Conservation (phyloP, 2,329 filamentous ascomycete species). For the Colletotrichum lindemuthianum region DNA sequence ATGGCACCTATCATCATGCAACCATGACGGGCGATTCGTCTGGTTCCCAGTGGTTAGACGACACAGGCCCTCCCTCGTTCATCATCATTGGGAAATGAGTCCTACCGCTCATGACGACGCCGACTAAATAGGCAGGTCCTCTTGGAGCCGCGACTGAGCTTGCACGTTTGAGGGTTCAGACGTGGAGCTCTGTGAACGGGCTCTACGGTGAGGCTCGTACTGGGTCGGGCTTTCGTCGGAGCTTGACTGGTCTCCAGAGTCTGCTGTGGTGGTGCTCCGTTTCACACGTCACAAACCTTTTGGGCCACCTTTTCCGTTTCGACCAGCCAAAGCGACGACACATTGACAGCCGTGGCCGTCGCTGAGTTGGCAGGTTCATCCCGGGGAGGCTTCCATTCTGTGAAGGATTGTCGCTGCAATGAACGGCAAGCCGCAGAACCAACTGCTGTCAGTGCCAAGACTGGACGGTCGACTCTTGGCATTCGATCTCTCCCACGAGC, state of each 20-base stretch:
- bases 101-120: constrained; percentile 16
- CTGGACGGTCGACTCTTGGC: constrained; percentile 17
- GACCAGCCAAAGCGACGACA: constrained; percentile 24
- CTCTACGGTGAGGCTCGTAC: constrained; percentile 5
- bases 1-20: constrained; percentile 10
- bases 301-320: constrained; percentile 24
- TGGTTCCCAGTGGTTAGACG: constrained; percentile 1
- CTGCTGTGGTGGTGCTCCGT: constrained; percentile 15
- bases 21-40: constrained; percentile 11
- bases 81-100: background rate
- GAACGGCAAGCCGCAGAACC: background rate
- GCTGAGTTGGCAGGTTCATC: background rate
- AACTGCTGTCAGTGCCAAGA: constrained; percentile 11
- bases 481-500: constrained; percentile 12
- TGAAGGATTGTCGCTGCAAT: background rate
- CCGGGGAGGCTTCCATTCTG: background rate
- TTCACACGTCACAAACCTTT: constrained; percentile 1
- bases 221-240: constrained; percentile 10
- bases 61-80: background rate
- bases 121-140: background rate
- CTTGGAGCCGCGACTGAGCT: background rate
- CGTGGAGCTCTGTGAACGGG: background rate
- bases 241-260: constrained; percentile 2
- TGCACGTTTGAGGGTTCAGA: background rate
- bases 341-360: constrained; percentile 9